Evolutionary conservation across 73 alveolate genomes (phyloP).

Genomic region (Effrenium voratum): DNA sequence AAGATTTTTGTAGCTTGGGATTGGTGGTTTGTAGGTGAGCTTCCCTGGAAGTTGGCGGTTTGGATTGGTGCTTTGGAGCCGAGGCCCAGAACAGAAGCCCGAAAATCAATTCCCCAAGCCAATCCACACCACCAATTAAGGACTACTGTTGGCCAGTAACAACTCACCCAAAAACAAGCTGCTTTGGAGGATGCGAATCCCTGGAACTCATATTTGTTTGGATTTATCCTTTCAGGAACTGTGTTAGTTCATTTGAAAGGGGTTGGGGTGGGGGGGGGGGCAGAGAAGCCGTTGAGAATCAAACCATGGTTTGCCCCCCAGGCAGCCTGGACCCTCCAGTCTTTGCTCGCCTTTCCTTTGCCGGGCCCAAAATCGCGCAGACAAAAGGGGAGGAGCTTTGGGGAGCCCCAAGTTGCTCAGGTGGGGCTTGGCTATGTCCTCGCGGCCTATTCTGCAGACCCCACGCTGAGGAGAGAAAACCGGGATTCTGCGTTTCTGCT

Average conservation of each 20-base stretch:
- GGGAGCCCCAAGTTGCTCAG: not conserved
- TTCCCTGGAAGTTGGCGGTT: too few species aligned
- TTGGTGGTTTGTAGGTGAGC: too few species aligned
- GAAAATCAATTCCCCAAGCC: too few species aligned
- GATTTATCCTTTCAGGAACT: not conserved
- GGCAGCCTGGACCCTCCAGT: not conserved
- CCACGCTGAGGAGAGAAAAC: not conserved
- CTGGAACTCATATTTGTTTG: too few species aligned
- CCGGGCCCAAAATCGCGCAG: not conserved
- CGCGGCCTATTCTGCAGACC: constrained; percentile 18
- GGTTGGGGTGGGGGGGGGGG: not conserved
- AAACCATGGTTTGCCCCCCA: too few species aligned
- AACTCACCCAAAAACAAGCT: too few species aligned
- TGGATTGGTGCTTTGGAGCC: too few species aligned
- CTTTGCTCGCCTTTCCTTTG: not conserved
- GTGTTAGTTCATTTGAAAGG: not conserved
- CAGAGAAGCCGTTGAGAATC: not conserved
- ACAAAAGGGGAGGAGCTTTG: not conserved
- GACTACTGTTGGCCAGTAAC: too few species aligned
- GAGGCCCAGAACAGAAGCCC: too few species aligned
- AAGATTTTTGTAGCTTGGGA: too few species aligned
- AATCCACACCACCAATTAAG: too few species aligned
- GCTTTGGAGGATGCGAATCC: too few species aligned
- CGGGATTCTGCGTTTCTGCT: not conserved
- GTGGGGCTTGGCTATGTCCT: not conserved